A percentile compares a stretch with the other conserved stretches of the same genome.
Evolutionary conservation across 495 filamentous ascomycete species (phyloP).

Genomic region (Tuber umbilicatum): DNA sequence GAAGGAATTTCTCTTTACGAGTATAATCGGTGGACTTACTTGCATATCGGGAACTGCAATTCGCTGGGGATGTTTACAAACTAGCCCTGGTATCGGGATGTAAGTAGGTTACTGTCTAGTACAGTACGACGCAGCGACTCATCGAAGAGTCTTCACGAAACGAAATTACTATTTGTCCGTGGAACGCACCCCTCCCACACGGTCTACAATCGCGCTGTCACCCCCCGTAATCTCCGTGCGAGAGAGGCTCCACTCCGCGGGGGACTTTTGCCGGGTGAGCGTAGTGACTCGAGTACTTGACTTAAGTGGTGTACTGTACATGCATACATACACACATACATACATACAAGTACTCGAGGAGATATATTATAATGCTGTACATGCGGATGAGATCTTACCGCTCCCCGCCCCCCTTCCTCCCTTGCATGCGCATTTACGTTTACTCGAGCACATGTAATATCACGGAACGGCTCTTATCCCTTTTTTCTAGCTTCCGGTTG

Average conservation of each 20-base stretch:
- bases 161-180: neutral
- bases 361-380: neutral
- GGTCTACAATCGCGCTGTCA: neutral
- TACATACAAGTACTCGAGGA: neutral
- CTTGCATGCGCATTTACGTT: too few species aligned
- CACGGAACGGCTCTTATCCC: neutral
- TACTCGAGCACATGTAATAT: neutral
- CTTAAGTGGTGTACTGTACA: neutral
- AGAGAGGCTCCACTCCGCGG: neutral
- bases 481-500: neutral
- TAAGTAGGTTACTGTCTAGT: too few species aligned
- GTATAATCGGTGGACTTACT: too few species aligned
- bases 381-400: neutral
- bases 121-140: neutral
- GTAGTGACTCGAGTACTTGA: too few species aligned
- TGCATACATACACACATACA: too few species aligned
- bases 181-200: neutral
- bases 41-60: too few species aligned
- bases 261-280: neutral
- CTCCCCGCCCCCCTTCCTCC: neutral
- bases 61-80: too few species aligned
- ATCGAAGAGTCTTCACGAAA: neutral
- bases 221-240: neutral
- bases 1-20: too few species aligned
- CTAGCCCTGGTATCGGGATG: too few species aligned